These are phyloP conservation scores for Hypoxylon sp. DNA, from an alignment of 2,329 filamentous ascomycete genomes.

Conservation along the genomic window DNA sequence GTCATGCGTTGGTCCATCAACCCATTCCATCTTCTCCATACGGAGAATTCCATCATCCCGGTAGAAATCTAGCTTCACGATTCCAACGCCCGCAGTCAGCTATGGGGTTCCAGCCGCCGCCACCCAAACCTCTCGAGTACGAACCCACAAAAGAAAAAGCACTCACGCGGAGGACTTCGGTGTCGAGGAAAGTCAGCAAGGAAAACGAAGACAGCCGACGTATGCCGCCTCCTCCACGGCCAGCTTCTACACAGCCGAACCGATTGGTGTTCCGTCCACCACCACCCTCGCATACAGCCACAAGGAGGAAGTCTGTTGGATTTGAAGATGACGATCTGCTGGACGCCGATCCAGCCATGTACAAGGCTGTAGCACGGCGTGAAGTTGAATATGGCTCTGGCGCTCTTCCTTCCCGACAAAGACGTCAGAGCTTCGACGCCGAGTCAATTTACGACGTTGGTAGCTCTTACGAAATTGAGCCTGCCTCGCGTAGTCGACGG, in stretches of 20 bases:
- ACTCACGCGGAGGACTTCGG: conserved; percentile 61
- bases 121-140: conserved; percentile 61
- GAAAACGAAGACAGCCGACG: conserved; percentile 62
- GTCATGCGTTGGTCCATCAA: conserved; percentile 45
- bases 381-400: conserved; percentile 52
- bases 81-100: conserved; percentile 58
- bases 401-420: conserved; percentile 45
- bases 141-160: conserved; percentile 58
- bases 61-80: conserved; percentile 49
- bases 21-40: conserved; percentile 39
- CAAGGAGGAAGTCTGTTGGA: conserved; percentile 51
- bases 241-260: conserved; percentile 55
- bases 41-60: conserved; percentile 37
- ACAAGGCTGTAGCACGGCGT: conserved; percentile 45
- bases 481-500: conserved; percentile 53
- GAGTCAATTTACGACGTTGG: conserved; percentile 42
- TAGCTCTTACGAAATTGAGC: conserved; percentile 44
- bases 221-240: conserved; percentile 67
- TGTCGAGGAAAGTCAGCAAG: conserved; percentile 56
- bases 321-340: conserved; percentile 50
- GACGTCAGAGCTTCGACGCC: conserved; percentile 47
- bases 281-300: conserved; percentile 41
- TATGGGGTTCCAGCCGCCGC: conserved; percentile 58
- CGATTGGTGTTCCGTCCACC: conserved; percentile 54
- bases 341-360: conserved; percentile 44